A percentile compares a stretch with the other conserved stretches of the same genome.
phyloP scores from a whole-genome alignment of 192 early-diverging fungal genomes.

The Umbelopsis sp. region DNA sequence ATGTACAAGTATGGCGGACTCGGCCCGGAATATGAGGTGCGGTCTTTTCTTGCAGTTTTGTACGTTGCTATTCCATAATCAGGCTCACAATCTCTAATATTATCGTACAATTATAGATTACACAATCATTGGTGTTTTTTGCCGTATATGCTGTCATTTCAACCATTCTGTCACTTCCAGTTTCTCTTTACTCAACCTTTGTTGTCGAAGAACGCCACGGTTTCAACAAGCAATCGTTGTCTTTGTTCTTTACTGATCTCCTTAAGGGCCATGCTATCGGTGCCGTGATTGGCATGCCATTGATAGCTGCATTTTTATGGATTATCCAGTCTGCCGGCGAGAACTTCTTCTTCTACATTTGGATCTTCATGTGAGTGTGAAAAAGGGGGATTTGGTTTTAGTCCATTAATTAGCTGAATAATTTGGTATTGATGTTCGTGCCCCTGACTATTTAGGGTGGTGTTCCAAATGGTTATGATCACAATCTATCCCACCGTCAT shows the following conservation, averaged over 20 bases:
- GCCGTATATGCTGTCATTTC: constrained; percentile 57
- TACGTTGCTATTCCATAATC: neutral
- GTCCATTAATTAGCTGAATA: neutral
- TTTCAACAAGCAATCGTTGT: constrained; percentile 92
- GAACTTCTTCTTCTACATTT: constrained; percentile 89
- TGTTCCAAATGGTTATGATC: constrained; percentile 72
- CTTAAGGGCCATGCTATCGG: constrained; percentile 74
- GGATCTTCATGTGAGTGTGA: constrained; percentile 78
- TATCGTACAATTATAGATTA: constrained; percentile 56
- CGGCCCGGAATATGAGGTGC: constrained; percentile 70
- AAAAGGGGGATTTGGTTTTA: neutral
- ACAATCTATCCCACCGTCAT: constrained; percentile 93
- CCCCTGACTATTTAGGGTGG: constrained; percentile 44
- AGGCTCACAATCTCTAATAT: neutral
- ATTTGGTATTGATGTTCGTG: neutral
- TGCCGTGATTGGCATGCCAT: constrained; percentile 74
- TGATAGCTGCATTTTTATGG: constrained; percentile 79
- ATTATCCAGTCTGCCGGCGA: constrained; percentile 82
- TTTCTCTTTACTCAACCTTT: constrained; percentile 88
- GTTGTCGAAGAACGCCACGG: constrained; percentile 94
- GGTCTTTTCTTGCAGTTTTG: neutral
- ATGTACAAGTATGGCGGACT: constrained; percentile 58
- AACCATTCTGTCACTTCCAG: constrained; percentile 74
- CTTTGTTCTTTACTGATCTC: constrained; percentile 77
- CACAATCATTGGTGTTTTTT: constrained; percentile 82